Conservation (phyloP, 305 asterid species). For the Solanum hybrid region DNA sequence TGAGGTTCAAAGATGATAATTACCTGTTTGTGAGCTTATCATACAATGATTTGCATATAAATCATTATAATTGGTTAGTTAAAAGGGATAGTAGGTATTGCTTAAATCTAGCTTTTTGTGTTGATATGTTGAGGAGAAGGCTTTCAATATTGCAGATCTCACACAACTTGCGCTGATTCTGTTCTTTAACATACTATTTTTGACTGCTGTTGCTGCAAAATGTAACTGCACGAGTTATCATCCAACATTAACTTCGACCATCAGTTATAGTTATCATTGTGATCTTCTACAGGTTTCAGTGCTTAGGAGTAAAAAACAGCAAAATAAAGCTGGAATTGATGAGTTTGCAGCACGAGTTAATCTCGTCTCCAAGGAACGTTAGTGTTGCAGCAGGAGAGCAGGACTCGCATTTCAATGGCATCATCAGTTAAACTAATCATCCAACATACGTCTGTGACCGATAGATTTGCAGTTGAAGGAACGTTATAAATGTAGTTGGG, state of each 20-base stretch:
- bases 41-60: no score
- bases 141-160: not conserved
- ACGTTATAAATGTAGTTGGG: not conserved
- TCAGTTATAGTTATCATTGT: not conserved
- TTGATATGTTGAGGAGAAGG: not conserved
- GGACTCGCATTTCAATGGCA: not conserved
- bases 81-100: not conserved
- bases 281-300: constrained; percentile 1
- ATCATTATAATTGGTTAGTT: not conserved
- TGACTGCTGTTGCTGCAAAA: not conserved
- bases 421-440: not conserved
- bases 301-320: constrained; percentile 4
- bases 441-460: not conserved
- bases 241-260: not conserved
- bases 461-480: not conserved
- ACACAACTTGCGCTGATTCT: not conserved
- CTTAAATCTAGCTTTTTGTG: not conserved
- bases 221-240: not conserved
- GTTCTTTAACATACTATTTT: not conserved
- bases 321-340: not conserved
- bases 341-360: constrained; percentile 10
- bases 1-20: not conserved
- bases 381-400: not conserved
- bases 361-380: not conserved
- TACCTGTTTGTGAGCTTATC: not conserved